Conservation (phyloP, 2,329 filamentous ascomycete species). For the Trichoderma simmonsii region DNA sequence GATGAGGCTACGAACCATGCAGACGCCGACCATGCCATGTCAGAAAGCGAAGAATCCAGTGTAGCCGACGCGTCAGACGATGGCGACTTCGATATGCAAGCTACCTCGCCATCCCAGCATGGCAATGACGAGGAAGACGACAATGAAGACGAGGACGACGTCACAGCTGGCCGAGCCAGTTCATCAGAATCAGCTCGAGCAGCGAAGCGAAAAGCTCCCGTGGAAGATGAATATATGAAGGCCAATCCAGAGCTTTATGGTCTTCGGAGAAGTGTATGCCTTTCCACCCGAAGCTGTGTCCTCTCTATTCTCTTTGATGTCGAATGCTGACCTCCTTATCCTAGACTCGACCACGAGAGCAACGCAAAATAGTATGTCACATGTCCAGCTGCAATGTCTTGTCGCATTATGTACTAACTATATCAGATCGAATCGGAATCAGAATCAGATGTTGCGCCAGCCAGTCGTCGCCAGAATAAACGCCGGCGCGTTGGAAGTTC, state of each 20-base stretch:
- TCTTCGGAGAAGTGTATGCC: constrained; percentile 80
- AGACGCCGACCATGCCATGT: constrained; percentile 39
- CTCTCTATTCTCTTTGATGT: neutral
- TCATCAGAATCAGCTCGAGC: constrained; percentile 68
- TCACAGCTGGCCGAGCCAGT: constrained; percentile 52
- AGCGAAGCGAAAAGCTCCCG: constrained; percentile 67
- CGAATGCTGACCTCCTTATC: constrained; percentile 3
- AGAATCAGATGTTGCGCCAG: constrained; percentile 66
- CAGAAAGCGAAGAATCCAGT: constrained; percentile 48
- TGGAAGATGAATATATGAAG: constrained; percentile 76
- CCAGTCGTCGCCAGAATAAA: constrained; percentile 59
- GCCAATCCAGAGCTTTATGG: constrained; percentile 95
- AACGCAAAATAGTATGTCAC: constrained; percentile 54
- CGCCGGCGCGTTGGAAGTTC: constrained; percentile 66
- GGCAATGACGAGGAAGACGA: constrained; percentile 38
- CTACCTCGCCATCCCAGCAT: constrained; percentile 46
- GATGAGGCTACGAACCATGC: constrained; percentile 41
- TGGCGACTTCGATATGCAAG: constrained; percentile 73
- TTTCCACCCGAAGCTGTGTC: neutral
- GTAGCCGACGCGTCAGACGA: constrained; percentile 60
- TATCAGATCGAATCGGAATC: constrained; percentile 55
- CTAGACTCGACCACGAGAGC: constrained; percentile 56
- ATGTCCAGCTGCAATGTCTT: neutral
- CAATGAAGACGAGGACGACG: constrained; percentile 42
- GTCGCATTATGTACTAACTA: constrained; percentile 16